These are phyloP conservation scores for Gentiana dahurica DNA, from an alignment of 257 asterid species.

Conservation along the genomic window DNA sequence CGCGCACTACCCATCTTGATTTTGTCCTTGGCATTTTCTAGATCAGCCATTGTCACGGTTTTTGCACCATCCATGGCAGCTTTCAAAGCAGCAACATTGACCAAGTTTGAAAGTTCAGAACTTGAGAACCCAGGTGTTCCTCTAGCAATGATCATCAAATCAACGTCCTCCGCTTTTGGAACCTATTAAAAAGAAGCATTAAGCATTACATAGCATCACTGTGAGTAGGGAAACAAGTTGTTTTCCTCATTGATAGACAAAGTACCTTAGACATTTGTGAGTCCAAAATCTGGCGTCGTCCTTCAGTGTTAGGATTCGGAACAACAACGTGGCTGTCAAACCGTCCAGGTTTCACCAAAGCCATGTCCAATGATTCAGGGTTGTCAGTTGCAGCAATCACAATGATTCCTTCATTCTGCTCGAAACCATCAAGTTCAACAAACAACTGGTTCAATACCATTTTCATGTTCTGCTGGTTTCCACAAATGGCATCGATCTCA, in stretches of 20 bases:
- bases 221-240: background rate
- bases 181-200: constrained; percentile 29
- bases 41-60: constrained; percentile 58
- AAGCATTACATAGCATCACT: constrained; percentile 1
- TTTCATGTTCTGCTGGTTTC: constrained; percentile 82
- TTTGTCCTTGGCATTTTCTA: constrained; percentile 80
- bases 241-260: background rate
- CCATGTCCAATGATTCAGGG: constrained; percentile 83
- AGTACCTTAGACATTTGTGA: constrained; percentile 82
- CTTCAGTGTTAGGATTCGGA: constrained; percentile 92
- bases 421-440: constrained; percentile 88
- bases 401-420: constrained; percentile 80
- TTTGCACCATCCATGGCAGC: constrained; percentile 82
- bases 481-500: constrained; percentile 89
- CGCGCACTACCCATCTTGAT: constrained; percentile 90
- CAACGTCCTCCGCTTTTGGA: constrained; percentile 18
- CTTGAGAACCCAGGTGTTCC: constrained; percentile 88
- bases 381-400: constrained; percentile 87
- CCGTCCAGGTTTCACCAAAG: constrained; percentile 84
- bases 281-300: constrained; percentile 84
- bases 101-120: constrained; percentile 80
- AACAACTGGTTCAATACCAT: constrained; percentile 86
- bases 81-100: constrained; percentile 69
- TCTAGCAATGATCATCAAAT: constrained; percentile 57
- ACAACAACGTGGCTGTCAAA: constrained; percentile 85